A percentile compares a stretch with the other conserved stretches of the same genome.
These are phyloP conservation scores for Cladorrhinum samala DNA, from an alignment of 495 filamentous ascomycete genomes.

Conservation along the genomic window DNA sequence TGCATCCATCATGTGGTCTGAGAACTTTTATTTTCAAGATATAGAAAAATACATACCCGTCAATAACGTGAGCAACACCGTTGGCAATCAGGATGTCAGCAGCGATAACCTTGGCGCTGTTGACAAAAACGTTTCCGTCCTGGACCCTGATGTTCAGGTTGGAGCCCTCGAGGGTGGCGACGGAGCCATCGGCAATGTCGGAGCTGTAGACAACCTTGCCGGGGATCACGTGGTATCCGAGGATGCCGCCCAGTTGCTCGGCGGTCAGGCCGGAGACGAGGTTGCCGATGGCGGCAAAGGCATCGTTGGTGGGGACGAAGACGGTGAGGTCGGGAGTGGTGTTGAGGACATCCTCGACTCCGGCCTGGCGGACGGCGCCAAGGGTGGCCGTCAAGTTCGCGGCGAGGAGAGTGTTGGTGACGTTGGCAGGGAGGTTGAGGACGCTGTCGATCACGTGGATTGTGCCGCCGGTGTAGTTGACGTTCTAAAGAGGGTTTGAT, in stretches of 20 bases:
- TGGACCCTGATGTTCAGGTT: constrained; percentile 47
- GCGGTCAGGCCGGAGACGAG: constrained; percentile 41
- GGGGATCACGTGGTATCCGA: constrained; percentile 55
- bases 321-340: constrained; percentile 49
- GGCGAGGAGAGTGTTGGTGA: constrained; percentile 41
- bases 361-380: constrained; percentile 47
- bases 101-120: constrained; percentile 30
- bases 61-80: constrained; percentile 63
- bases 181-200: constrained; percentile 33
- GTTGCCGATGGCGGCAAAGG: constrained; percentile 53
- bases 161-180: constrained; percentile 36
- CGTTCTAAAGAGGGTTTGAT: constrained; percentile 32
- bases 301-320: constrained; percentile 53
- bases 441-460: constrained; percentile 60
- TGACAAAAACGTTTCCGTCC: constrained; percentile 38
- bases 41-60: constrained; percentile 35
- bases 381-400: constrained; percentile 51
- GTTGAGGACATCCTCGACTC: constrained; percentile 39
- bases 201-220: constrained; percentile 48
- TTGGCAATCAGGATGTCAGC: constrained; percentile 57
- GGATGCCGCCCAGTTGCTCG: constrained; percentile 40
- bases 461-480: constrained; percentile 57
- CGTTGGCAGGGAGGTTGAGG: constrained; percentile 49
- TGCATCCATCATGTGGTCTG: background rate
- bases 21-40: background rate